Evolutionary conservation across 1,139 yeast genomes (phyloP).

Genomic region (Pichia inconspicua): DNA sequence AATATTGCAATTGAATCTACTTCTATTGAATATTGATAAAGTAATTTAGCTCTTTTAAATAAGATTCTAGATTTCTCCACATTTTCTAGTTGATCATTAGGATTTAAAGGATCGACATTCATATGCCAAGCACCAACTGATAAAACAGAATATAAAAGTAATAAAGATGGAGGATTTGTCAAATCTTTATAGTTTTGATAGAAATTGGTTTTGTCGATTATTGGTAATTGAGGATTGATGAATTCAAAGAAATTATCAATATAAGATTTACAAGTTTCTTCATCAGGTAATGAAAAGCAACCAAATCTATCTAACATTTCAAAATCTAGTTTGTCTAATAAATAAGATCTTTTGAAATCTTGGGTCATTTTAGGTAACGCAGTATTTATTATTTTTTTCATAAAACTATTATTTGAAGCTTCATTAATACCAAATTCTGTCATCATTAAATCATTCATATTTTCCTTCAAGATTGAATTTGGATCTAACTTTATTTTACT

Average conservation of each 20-base stretch:
- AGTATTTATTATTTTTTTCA: conserved; percentile 17
- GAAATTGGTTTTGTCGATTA: conserved; percentile 58
- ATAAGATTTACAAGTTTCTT: conserved; percentile 53
- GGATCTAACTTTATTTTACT: conserved; percentile 18
- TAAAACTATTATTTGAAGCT: conserved; percentile 8
- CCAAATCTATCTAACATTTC: conserved; percentile 63
- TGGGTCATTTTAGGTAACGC: conserved; percentile 28
- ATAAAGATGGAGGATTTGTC: conserved; percentile 56
- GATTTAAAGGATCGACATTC: conserved; percentile 40
- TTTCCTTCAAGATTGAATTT: conserved; percentile 16
- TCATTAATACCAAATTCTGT: conserved; percentile 13
- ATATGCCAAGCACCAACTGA: conserved; percentile 50
- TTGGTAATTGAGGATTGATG: conserved; percentile 56
- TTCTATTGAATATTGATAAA: conserved; percentile 66
- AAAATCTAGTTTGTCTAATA: conserved; percentile 38
- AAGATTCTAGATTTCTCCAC: conserved; percentile 38
- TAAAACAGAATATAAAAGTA: conserved; percentile 62
- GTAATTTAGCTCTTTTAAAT: conserved; percentile 69
- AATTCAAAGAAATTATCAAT: conserved; percentile 48
- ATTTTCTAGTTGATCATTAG: conserved; percentile 32
- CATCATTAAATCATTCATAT: conserved; percentile 14
- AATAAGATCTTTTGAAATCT: conserved; percentile 27
- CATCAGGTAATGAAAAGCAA: conserved; percentile 61
- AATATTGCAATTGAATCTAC: conserved; percentile 60
- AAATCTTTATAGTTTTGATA: conserved; percentile 53